phyloP scores from a whole-genome alignment of 192 early-diverging fungal species.

The Coemansia sp. region DNA sequence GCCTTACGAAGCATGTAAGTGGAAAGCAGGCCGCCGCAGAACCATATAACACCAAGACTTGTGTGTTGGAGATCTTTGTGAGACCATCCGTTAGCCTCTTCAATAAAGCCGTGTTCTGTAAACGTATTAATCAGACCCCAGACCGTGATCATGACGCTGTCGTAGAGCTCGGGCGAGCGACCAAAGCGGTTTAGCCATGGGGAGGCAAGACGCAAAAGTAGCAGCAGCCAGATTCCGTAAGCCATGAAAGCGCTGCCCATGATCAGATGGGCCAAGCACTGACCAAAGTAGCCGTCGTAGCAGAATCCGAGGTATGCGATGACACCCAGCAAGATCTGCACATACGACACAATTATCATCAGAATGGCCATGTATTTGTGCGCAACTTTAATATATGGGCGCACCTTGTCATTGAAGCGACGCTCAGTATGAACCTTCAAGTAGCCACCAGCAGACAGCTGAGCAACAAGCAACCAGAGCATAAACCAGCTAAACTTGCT shows the following conservation, averaged over 20 bases:
- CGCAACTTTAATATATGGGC: constrained; percentile 51
- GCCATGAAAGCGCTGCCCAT: constrained; percentile 71
- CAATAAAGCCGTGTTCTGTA: constrained; percentile 65
- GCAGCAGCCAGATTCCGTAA: constrained; percentile 62
- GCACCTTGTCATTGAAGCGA: constrained; percentile 55
- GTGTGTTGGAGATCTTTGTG: constrained; percentile 71
- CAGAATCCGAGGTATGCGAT: constrained; percentile 65
- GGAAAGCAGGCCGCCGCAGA: constrained; percentile 61
- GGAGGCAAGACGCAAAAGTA: constrained; percentile 58
- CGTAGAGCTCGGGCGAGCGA: constrained; percentile 67
- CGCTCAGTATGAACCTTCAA: constrained; percentile 61
- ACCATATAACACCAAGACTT: constrained; percentile 68
- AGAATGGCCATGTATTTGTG: constrained; percentile 58
- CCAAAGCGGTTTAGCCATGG: constrained; percentile 59
- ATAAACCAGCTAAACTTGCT: constrained; percentile 63
- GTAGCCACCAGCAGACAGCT: constrained; percentile 60
- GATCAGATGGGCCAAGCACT: constrained; percentile 70
- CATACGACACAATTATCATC: constrained; percentile 61
- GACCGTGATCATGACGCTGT: constrained; percentile 62
- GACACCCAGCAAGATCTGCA: constrained; percentile 65
- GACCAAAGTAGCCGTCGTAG: constrained; percentile 61
- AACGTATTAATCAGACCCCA: constrained; percentile 73
- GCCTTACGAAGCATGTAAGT: constrained; percentile 53
- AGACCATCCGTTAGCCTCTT: constrained; percentile 58
- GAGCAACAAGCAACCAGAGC: constrained; percentile 55